Base-by-base conservation (phyloP, 495 filamentous ascomycete genomes). In the Jackrogersella minutella region DNA sequence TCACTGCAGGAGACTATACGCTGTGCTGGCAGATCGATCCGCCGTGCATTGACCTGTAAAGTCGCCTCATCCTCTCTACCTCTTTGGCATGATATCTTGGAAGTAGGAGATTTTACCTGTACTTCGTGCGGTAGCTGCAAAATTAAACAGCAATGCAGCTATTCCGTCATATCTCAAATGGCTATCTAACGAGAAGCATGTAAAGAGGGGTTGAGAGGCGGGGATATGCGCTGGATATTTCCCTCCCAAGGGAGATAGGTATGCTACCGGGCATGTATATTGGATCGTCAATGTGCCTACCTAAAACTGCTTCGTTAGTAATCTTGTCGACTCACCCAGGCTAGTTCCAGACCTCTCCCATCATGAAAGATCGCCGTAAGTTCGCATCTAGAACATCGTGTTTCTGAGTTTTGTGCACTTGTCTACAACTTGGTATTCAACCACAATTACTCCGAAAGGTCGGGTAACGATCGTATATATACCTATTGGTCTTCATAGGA, bases 1-100 rank as follows among this genome's bases (percentile, higher is more conserved):
- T 62, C 47, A 58, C 66, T 71, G 72, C 72, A 73, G 64, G 66
- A 73, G 57, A 58, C 57, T 70, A 28, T 64, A 63, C 70, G 72
- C 67, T 74, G 70, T 65, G 72, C 46, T 74, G 72, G 72, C 72
- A 73, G 68, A 70, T 70, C 68, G 68, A 70, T 70, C 67, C 68
- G 62, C 43, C 54, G 26, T 70, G 68, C 68, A 70, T 62, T 39
- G 68, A 40, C 49, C 62, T 70, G 24, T 59, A 54, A 70, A 54
- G 58, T 59, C 41, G 68, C 63, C 62, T 70, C 63, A 63, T 54
- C 53, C 43, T 52, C 52, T 47, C 36, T 40, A 61, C 53, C 43
- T 52, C 52, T 47, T 28, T 40, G 66, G 50, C 31, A 52, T 3
- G 51, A 65, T 52, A 30, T 36, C n/a, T 16, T 7, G 17, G 30